A percentile compares a stretch with the other conserved stretches of the same genome.
phyloP scores from a whole-genome alignment of 352 stramenopile genomes.

The Phytophthora pisi region DNA sequence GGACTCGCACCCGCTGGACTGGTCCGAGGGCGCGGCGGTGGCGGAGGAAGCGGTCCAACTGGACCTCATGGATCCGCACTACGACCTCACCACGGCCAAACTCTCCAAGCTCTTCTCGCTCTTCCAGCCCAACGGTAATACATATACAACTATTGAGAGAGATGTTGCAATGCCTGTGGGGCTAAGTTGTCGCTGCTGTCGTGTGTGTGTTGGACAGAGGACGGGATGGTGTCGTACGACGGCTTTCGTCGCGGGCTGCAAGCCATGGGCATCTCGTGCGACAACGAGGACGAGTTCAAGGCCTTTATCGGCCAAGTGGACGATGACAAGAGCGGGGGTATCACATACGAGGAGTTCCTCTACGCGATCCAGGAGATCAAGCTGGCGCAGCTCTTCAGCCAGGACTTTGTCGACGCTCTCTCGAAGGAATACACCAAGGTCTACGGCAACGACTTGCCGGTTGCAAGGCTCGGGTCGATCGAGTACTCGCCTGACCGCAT shows the following conservation, averaged over 20 bases:
- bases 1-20: conserved; percentile 64
- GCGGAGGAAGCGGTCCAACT: conserved; percentile 50
- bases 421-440: conserved; percentile 28
- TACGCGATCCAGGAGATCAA: conserved; percentile 91
- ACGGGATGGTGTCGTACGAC: conserved; percentile 78
- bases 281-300: conserved; percentile 17
- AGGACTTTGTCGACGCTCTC: conserved; percentile 52
- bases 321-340: conserved; percentile 81
- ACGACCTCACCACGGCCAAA: conserved; percentile 80
- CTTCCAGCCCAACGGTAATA: conserved; percentile 62
- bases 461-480: conserved; percentile 58
- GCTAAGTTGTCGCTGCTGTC: conserved; percentile 2
- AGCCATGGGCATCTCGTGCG: conserved; percentile 77
- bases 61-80: conserved; percentile 85
- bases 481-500: conserved; percentile 84
- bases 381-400: conserved; percentile 83
- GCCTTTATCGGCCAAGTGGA: conserved; percentile 81
- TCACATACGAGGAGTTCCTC: conserved; percentile 87
- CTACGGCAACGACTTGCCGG: conserved; percentile 19
- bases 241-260: conserved; percentile 74
- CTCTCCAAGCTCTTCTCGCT: conserved; percentile 71
- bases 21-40: conserved; percentile 52
- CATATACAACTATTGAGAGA: conserved; percentile 3
- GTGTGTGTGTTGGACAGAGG: conserved; percentile 21
- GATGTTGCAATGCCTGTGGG: too few relatives aligned